Conservation (phyloP, 179 eudicot genomes). For the Silene noctiflora region DNA sequence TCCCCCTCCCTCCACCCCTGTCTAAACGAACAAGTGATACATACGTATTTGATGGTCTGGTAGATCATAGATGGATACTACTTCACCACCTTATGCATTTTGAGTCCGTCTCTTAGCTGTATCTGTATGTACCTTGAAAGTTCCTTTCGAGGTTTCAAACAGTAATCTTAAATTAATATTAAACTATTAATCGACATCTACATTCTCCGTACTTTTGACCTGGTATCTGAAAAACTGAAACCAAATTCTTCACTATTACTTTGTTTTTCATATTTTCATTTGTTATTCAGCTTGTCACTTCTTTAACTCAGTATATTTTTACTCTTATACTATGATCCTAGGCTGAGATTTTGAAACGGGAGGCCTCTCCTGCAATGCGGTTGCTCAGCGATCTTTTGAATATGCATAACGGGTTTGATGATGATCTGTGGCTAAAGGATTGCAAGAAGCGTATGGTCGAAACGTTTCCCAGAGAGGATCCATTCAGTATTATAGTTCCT, state of each 20-base stretch:
- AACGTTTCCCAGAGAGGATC: constrained; percentile 91
- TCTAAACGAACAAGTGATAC: too few relatives aligned
- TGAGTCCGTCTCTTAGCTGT: too few relatives aligned
- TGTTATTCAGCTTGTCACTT: not conserved
- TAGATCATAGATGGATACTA: too few relatives aligned
- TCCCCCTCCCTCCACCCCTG: too few relatives aligned
- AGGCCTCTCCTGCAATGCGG: constrained; percentile 91
- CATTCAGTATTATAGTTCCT: constrained; percentile 92
- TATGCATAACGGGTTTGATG: constrained; percentile 86
- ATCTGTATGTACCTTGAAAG: too few relatives aligned
- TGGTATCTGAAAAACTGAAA: not conserved
- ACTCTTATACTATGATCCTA: constrained; percentile 20
- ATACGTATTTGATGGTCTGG: too few relatives aligned
- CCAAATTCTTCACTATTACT: not conserved
- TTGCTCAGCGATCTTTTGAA: constrained; percentile 83
- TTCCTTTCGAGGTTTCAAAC: too few relatives aligned
- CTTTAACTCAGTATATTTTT: too few relatives aligned
- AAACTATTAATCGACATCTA: too few relatives aligned
- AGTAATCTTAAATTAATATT: too few relatives aligned
- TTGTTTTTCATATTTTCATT: not conserved
- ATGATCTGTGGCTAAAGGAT: constrained; percentile 83
- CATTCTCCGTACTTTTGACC: too few relatives aligned
- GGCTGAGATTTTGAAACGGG: constrained; percentile 87
- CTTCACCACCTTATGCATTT: too few relatives aligned
- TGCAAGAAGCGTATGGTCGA: constrained; percentile 83